Percentiles rank a stretch among this genome's conserved stretches.
Conservation (phyloP, 129 eudicot genomes). For the Oenanthe sinensis region DNA sequence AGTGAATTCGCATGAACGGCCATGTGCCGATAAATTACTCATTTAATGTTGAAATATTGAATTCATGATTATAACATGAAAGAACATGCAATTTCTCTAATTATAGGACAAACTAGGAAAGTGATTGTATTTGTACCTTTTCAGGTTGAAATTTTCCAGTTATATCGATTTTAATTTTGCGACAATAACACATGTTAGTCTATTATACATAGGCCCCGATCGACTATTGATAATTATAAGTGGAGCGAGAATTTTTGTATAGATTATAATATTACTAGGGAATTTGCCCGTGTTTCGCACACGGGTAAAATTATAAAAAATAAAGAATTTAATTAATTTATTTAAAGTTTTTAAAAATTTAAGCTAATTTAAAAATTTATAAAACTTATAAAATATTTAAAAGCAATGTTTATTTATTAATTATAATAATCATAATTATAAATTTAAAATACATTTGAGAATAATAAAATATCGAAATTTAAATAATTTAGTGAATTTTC, state of each 20-base stretch:
- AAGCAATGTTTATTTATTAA: too few species aligned
- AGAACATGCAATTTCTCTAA: slow-evolving; percentile 1
- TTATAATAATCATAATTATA: too few species aligned
- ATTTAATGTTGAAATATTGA: background rate
- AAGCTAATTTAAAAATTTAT: too few species aligned
- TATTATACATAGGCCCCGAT: background rate
- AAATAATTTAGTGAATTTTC: too few species aligned
- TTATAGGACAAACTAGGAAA: background rate
- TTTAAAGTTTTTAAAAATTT: too few species aligned
- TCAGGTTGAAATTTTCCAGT: background rate
- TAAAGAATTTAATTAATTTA: too few species aligned
- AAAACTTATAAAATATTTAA: too few species aligned
- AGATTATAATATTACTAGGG: too few species aligned
- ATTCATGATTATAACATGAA: background rate
- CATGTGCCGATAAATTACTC: background rate
- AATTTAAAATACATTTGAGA: too few species aligned
- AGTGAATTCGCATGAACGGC: background rate
- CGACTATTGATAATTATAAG: background rate
- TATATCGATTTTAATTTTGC: background rate
- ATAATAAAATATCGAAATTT: too few species aligned
- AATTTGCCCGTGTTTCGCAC: too few species aligned
- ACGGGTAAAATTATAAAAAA: too few species aligned
- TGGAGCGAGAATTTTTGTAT: background rate
- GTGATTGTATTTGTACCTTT: background rate
- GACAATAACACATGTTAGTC: slow-evolving; percentile 1